Evolutionary conservation across 2,329 filamentous ascomycete genomes (phyloP).

Genomic region (Calonectria naviculata): DNA sequence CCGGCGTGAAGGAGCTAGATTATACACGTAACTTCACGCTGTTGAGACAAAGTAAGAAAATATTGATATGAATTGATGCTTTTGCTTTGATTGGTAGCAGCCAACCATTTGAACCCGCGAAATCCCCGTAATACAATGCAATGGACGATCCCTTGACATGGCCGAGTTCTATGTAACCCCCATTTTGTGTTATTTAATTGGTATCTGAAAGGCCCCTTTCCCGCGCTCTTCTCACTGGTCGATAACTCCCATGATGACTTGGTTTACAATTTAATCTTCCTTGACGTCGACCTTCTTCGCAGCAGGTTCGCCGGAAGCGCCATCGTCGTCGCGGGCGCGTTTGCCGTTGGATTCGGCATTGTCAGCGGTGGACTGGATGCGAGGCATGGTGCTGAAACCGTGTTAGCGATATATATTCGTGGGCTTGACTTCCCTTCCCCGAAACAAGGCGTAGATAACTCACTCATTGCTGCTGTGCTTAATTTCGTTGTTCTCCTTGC

Average conservation of each 20-base stretch:
- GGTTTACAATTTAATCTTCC: constrained; percentile 38
- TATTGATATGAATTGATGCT: constrained; percentile 4
- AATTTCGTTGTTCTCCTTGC: constrained; percentile 37
- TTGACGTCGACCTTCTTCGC: constrained; percentile 73
- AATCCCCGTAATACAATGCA: constrained; percentile 40
- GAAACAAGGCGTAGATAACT: neutral
- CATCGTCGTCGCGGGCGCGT: constrained; percentile 66
- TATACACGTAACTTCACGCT: neutral
- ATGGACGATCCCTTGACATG: constrained; percentile 24
- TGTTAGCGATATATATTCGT: constrained; percentile 23
- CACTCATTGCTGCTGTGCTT: constrained; percentile 43
- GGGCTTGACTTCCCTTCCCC: neutral
- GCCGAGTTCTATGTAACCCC: constrained; percentile 17
- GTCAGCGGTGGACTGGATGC: constrained; percentile 58
- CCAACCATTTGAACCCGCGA: constrained; percentile 22
- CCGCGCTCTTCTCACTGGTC: constrained; percentile 2
- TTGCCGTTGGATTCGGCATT: constrained; percentile 56
- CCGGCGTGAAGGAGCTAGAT: neutral
- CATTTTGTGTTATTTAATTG: constrained; percentile 24
- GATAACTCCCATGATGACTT: constrained; percentile 1
- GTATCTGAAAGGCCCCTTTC: constrained; percentile 31
- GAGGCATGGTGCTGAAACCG: constrained; percentile 42
- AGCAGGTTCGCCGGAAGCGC: constrained; percentile 54
- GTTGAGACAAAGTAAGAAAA: neutral
- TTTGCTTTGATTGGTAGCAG: constrained; percentile 29